A percentile compares a stretch with the other conserved stretches of the same genome.
phyloP scores from a whole-genome alignment of 345 rosid genomes.

The Syzygium oleosum region DNA sequence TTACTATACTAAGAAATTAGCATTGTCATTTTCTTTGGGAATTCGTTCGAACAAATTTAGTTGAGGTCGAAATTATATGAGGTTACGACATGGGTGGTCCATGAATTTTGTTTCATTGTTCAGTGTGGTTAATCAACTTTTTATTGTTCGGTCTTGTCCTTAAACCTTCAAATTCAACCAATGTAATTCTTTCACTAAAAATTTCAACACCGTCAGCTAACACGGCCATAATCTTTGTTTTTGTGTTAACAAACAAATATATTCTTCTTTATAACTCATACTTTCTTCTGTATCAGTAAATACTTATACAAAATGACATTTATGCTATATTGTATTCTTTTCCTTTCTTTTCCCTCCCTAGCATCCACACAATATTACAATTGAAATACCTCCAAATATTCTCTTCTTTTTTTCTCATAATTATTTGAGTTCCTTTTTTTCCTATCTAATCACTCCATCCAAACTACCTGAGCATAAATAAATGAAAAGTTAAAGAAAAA shows the following conservation, averaged over 20 bases:
- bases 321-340: fast-evolving
- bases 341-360: background rate
- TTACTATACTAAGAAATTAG: background rate
- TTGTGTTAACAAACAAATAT: background rate
- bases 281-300: background rate
- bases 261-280: background rate
- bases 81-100: background rate
- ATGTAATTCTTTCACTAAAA: background rate
- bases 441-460: background rate
- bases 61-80: background rate
- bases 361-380: background rate
- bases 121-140: fast-evolving
- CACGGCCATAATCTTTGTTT: background rate
- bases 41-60: background rate
- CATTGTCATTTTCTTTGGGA: background rate
- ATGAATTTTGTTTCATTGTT: fast-evolving
- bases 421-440: background rate
- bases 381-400: background rate
- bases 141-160: fast-evolving
- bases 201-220: background rate
- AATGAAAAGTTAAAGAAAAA: background rate
- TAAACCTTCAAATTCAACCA: background rate
- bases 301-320: background rate
- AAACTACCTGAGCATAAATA: background rate
- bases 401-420: background rate